Base-by-base conservation (phyloP, 495 filamentous ascomycete genomes). In the Acidiella bohemica region DNA sequence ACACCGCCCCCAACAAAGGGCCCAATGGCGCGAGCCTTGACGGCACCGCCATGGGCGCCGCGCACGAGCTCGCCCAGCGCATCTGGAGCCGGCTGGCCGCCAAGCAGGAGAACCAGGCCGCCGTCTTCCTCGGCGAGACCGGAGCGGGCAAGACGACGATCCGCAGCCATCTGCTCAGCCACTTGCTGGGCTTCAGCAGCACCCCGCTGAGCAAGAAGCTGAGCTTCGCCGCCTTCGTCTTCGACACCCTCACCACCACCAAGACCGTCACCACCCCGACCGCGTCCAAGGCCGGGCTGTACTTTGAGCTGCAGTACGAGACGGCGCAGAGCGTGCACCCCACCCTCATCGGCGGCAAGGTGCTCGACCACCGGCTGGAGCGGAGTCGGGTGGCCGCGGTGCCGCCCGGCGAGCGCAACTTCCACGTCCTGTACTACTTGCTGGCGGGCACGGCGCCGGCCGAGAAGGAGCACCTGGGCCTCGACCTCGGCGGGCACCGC, bases 181-280 rank as follows among this genome's bases (percentile, higher is more conserved):
- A 85, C 12, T 71, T 96, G 32, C 67, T 97, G 2, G 78, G 76
- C 42, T 88, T 81, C 51, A 90, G 85, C 10, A 81, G 85, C 0
- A 96, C 90, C 6, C 90, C 90, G 1, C 63, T 97, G 3, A 95
- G 88, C 2, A 78, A 76, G 41, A 97, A 94, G 58, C 67, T 95
- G 17, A 94, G 86, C 2, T 82, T 88, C 25, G 88, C 90, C 24
- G 77, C 85, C 10, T 97, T 93, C 57, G 72, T 95, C 18, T 95
- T 96, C 58, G 90, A 97, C 57, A 80, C 85, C 5, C 70, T 97
- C 28, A 97, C 90, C 3, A 94, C 90, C 5, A 97, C 88, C n/a
- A 97, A 97, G 65, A 93, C 87, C 13, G 71, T 84, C 14, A 94
- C 87, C 5, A 94, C 87, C 0, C 87, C 87, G 1, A 93, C 84